These are phyloP conservation scores for Colletotrichum paranaense DNA, from an alignment of 2,329 filamentous ascomycete genomes.

Conservation along the genomic window DNA sequence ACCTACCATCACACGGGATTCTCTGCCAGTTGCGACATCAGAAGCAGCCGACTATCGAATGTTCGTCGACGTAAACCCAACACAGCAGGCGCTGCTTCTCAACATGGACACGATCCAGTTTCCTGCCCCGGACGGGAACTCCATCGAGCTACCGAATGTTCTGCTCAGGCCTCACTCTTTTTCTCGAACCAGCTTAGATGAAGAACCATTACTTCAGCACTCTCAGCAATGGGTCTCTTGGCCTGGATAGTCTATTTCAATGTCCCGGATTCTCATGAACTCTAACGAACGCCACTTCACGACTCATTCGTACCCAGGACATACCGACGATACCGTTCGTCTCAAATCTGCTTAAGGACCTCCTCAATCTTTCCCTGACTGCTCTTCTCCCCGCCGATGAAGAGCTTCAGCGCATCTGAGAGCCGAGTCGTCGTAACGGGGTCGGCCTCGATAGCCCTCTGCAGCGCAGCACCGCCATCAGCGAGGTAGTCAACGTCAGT, in stretches of 20 bases:
- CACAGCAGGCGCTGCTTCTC: not conserved
- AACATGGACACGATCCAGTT: slow-evolving; percentile 7
- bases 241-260: slow-evolving; percentile 13
- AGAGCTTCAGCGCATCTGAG: slow-evolving; percentile 52
- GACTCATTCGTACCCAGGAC: not conserved
- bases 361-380: slow-evolving; percentile 52
- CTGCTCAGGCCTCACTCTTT: not conserved
- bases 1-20: not conserved
- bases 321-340: not conserved
- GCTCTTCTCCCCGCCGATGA: slow-evolving; percentile 50
- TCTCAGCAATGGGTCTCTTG: slow-evolving; percentile 23
- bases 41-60: not conserved
- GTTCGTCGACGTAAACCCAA: not conserved
- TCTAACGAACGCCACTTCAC: not conserved
- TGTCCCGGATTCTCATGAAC: not conserved
- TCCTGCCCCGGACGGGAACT: not conserved
- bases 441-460: slow-evolving; percentile 54
- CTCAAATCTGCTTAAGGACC: slow-evolving; percentile 39
- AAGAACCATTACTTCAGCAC: not conserved
- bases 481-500: slow-evolving; percentile 59
- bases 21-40: not conserved
- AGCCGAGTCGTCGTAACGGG: slow-evolving; percentile 50
- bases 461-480: slow-evolving; percentile 54
- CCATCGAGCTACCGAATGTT: not conserved
- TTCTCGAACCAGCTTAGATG: not conserved